Conservation (phyloP, 805 yeast genomes). For the Komagataella ulmi region DNA sequence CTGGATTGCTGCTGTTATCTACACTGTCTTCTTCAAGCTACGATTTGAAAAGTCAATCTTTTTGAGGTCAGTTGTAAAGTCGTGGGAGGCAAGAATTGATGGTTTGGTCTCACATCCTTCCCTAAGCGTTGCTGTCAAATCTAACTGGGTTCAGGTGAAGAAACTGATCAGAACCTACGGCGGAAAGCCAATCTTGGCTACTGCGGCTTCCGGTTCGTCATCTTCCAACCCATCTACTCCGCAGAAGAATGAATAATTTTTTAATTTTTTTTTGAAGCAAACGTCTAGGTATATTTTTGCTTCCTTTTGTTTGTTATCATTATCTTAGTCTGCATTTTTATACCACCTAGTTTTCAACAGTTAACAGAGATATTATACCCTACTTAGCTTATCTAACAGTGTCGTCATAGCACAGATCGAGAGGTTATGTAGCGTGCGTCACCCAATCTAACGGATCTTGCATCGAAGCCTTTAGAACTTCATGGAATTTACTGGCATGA, state of each 20-base stretch:
- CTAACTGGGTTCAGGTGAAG: slow-evolving; percentile 37
- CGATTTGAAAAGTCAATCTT: slow-evolving; percentile 67
- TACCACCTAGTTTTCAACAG: not conserved
- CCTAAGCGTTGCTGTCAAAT: slow-evolving; percentile 36
- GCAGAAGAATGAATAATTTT: not conserved
- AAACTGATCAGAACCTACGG: slow-evolving; percentile 10
- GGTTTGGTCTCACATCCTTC: slow-evolving; percentile 39
- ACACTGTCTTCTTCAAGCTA: slow-evolving; percentile 54
- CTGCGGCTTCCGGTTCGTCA: not conserved
- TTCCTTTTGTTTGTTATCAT: not conserved
- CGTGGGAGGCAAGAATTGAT: slow-evolving; percentile 51
- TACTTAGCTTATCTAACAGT: not conserved
- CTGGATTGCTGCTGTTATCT: slow-evolving; percentile 40
- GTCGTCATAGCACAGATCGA: not conserved
- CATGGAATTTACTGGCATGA: not conserved
- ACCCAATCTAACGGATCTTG: not conserved
- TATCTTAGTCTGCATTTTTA: not conserved
- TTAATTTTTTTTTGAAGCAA: not conserved
- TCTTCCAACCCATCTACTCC: not conserved
- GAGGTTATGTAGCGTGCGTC: not conserved
- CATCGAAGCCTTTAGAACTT: not conserved
- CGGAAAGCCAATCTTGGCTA: slow-evolving; percentile 1
- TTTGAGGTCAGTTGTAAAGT: slow-evolving; percentile 56
- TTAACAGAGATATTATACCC: too few relatives aligned
- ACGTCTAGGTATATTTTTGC: not conserved